Percentiles rank a stretch among this genome's conserved stretches.
These are phyloP conservation scores for Sonneratia alba DNA, from an alignment of 345 rosid species.

Conservation along the genomic window DNA sequence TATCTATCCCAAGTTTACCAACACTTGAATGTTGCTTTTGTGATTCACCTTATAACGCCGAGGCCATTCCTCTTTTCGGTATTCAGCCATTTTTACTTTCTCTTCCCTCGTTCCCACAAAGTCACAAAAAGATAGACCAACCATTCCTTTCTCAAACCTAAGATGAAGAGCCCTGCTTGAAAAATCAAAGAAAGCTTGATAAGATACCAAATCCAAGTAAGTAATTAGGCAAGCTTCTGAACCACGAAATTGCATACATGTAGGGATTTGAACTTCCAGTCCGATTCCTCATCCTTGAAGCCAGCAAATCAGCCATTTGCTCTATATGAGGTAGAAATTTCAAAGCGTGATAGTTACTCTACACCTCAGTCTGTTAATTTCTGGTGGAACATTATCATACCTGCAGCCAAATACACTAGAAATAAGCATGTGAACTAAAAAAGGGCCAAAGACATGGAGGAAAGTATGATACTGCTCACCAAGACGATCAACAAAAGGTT, in stretches of 20 bases:
- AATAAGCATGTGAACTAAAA: conserved; percentile 2
- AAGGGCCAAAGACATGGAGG: conserved; percentile 2
- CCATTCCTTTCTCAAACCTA: conserved; percentile 99
- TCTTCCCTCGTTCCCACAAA: conserved; percentile 98
- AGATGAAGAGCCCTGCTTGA: conserved; percentile 95
- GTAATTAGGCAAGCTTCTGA: conserved; percentile 11
- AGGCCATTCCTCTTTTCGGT: conserved; percentile 98
- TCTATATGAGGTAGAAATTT: conserved; percentile 92
- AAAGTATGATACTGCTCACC: conserved; percentile 37
- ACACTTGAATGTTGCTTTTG: neutral
- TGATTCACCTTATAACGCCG: conserved; percentile 78
- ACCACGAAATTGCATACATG: conserved; percentile 46
- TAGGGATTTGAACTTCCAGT: conserved; percentile 78
- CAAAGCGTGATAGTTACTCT: conserved; percentile 96
- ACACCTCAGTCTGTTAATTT: conserved; percentile 96
- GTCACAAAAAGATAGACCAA: conserved; percentile 93
- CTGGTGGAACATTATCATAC: conserved; percentile 95
- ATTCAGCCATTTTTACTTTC: conserved; percentile 93
- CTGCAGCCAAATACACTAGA: conserved; percentile 28
- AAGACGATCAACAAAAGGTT: conserved; percentile 98
- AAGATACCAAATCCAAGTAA: conserved; percentile 7
- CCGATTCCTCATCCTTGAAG: conserved; percentile 91
- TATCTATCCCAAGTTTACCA: neutral
- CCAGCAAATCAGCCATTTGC: conserved; percentile 80
- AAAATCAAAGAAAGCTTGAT: conserved; percentile 10